A percentile compares a stretch with the other conserved stretches of the same genome.
phyloP scores from a whole-genome alignment of 2,329 filamentous ascomycete genomes.

The Sarocladium brachiariae region DNA sequence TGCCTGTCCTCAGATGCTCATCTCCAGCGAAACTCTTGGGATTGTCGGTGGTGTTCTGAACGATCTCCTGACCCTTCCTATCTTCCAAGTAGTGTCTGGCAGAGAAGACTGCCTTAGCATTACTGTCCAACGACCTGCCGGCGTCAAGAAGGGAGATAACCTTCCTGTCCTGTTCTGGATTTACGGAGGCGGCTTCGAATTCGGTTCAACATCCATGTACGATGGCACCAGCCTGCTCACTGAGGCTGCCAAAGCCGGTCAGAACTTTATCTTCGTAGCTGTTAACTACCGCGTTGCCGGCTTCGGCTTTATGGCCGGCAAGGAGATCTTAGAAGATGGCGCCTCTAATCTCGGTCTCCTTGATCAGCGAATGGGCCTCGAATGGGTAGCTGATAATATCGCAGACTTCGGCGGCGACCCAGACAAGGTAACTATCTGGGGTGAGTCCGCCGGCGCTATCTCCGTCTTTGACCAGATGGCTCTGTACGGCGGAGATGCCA shows the following conservation, averaged over 20 bases:
- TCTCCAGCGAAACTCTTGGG: conserved; percentile 10
- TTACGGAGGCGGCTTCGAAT: conserved; percentile 59
- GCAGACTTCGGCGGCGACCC: conserved; percentile 72
- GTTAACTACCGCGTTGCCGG: conserved; percentile 73
- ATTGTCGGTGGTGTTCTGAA: conserved; percentile 39
- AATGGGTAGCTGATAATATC: conserved; percentile 77
- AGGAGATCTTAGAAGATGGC: conserved; percentile 60
- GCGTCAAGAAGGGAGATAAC: conserved; percentile 45
- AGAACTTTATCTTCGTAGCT: conserved; percentile 65
- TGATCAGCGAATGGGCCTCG: conserved; percentile 64
- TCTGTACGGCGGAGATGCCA: conserved; percentile 64
- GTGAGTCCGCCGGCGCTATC: conserved; percentile 64
- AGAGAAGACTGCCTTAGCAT: conserved; percentile 61
- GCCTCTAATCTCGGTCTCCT: conserved; percentile 64
- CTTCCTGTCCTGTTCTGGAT: conserved; percentile 67
- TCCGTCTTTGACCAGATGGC: conserved; percentile 72
- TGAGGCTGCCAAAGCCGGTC: conserved; percentile 32
- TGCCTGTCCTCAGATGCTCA: conserved; percentile 66
- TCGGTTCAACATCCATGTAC: conserved; percentile 45
- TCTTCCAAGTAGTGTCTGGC: conserved; percentile 53
- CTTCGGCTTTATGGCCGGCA: conserved; percentile 67
- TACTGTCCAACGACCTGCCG: conserved; percentile 51
- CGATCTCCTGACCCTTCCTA: conserved; percentile 43
- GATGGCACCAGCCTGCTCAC: conserved; percentile 41
- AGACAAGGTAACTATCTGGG: conserved; percentile 73